Percentiles rank a stretch among this genome's conserved stretches.
Conservation (phyloP, 495 filamentous ascomycete species). For the Penicillium steckii region DNA sequence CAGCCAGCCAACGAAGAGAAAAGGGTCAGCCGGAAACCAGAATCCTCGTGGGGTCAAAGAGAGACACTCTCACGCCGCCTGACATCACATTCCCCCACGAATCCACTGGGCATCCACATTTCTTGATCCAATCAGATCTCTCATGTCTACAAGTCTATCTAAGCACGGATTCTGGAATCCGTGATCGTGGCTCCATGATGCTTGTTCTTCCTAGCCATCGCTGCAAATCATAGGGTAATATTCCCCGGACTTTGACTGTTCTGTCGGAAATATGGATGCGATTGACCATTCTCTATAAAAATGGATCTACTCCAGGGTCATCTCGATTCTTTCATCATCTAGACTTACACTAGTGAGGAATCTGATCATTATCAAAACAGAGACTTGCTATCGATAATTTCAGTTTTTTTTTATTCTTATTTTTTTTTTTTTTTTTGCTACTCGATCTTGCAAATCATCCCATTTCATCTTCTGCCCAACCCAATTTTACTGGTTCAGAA, state of each 20-base stretch:
- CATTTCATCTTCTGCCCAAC: neutral
- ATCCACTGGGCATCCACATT: neutral
- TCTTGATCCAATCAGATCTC: neutral
- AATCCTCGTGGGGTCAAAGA: constrained; percentile 21
- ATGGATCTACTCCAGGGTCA: constrained; percentile 9
- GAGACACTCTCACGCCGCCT: constrained; percentile 1
- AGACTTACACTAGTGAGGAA: neutral
- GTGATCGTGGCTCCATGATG: constrained; percentile 18
- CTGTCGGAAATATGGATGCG: constrained; percentile 27
- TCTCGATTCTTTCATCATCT: neutral
- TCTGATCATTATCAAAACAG: neutral
- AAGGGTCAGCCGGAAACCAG: constrained; percentile 32
- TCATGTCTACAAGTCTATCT: constrained; percentile 1
- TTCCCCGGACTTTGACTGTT: neutral
- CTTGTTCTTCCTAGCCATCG: constrained; percentile 3
- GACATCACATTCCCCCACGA: constrained; percentile 25
- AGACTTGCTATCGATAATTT: neutral
- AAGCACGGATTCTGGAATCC: constrained; percentile 29
- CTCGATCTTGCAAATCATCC: neutral
- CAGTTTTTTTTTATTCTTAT: neutral
- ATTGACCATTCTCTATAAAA: constrained; percentile 21
- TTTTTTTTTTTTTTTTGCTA: neutral
- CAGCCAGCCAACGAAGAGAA: neutral
- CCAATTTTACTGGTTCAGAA: too few relatives aligned
- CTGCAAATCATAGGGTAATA: constrained; percentile 22